A percentile compares a stretch with the other conserved stretches of the same genome.
phyloP scores from a whole-genome alignment of 257 asterid species.

The Gentiana straminea region DNA sequence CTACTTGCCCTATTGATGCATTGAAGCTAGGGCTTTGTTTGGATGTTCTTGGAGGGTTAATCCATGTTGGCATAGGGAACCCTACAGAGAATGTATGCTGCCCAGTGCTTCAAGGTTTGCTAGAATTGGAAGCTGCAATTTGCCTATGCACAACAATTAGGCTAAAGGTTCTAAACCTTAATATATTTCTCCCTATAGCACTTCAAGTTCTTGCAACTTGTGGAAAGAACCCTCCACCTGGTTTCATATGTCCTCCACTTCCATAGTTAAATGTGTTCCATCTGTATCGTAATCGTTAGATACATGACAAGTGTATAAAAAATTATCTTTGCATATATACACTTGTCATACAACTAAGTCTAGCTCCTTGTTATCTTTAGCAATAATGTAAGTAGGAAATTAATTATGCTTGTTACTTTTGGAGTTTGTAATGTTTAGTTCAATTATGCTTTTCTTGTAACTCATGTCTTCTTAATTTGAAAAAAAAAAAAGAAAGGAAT shows the following conservation, averaged over 20 bases:
- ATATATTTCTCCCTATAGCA: slow-evolving; percentile 74
- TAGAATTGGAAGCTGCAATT: slow-evolving; percentile 77
- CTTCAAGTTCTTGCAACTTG: slow-evolving; percentile 74
- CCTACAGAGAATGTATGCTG: slow-evolving; percentile 75
- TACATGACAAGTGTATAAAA: too few species aligned
- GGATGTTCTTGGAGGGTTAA: slow-evolving; percentile 81
- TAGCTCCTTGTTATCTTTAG: too few species aligned
- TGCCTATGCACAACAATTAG: slow-evolving; percentile 82
- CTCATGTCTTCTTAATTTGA: too few species aligned
- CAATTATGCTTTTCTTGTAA: too few species aligned
- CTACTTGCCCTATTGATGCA: slow-evolving; percentile 66
- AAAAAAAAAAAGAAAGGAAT: too few species aligned
- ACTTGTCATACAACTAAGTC: too few species aligned
- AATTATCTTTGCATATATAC: too few species aligned
- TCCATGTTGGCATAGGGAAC: slow-evolving; percentile 73
- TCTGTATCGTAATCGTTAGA: too few species aligned
- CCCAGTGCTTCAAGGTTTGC: slow-evolving; percentile 80
- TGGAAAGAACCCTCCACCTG: slow-evolving; percentile 79
- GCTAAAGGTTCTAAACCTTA: slow-evolving; percentile 68
- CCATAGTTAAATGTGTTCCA: neutral
- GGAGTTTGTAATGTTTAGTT: too few species aligned
- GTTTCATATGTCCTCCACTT: slow-evolving; percentile 75
- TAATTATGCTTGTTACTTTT: too few species aligned
- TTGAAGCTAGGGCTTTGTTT: slow-evolving; percentile 80
- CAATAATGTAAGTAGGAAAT: too few species aligned